Evolutionary conservation across 225 moss, liverwort and hornwort genomes (phyloP).

Genomic region (Asterella californica): DNA sequence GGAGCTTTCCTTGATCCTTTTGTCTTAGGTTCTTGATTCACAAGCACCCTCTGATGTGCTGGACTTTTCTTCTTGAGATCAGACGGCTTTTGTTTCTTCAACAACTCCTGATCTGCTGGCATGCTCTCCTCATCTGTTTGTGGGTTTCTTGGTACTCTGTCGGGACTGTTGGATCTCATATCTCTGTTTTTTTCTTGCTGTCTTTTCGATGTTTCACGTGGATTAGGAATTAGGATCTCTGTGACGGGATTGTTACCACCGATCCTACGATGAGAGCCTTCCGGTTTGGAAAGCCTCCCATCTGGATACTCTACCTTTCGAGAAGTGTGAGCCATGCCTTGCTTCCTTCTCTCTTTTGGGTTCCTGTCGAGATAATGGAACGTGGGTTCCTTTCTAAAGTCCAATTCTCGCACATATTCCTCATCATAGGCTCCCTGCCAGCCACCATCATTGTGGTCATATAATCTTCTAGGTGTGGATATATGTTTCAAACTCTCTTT

Average conservation of each 20-base stretch:
- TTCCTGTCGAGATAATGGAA: neutral
- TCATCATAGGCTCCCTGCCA: neutral
- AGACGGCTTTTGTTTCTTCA: neutral
- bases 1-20: neutral
- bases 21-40: neutral
- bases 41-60: neutral
- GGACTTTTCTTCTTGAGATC: neutral
- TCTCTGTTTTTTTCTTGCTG: neutral
- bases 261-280: neutral
- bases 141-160: neutral
- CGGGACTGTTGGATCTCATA: neutral
- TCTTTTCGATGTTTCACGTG: neutral
- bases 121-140: neutral
- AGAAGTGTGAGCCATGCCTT: neutral
- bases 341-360: neutral
- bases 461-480: neutral
- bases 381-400: neutral
- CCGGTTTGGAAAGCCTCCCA: neutral
- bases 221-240: conserved; percentile 1
- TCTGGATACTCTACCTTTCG: neutral
- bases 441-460: neutral
- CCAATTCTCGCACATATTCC: neutral
- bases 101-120: neutral
- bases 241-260: neutral
- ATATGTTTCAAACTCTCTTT: conserved; percentile 8